phyloP scores from a whole-genome alignment of 2,329 filamentous ascomycete genomes.

The Colletotrichum orbiculare region DNA sequence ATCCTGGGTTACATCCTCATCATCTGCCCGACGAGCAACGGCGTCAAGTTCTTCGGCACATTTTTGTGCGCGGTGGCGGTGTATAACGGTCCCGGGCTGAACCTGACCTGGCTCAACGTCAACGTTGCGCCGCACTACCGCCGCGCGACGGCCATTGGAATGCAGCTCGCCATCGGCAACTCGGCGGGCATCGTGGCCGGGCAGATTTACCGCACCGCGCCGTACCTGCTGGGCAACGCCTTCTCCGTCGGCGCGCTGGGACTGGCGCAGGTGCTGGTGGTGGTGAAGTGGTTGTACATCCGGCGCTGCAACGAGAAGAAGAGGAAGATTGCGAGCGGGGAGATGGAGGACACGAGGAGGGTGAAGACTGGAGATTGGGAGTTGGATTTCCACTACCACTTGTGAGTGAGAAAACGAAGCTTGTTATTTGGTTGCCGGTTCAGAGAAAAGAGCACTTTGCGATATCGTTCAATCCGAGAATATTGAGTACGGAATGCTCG shows the following conservation, averaged over 20 bases:
- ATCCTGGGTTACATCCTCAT: slow-evolving; percentile 62
- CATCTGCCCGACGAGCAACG: slow-evolving; percentile 58
- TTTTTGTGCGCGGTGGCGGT: slow-evolving; percentile 60
- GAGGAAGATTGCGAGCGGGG: slow-evolving; percentile 48
- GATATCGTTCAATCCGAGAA: slow-evolving; percentile 45
- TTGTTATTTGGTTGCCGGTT: no score
- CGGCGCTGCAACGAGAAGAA: slow-evolving; percentile 54
- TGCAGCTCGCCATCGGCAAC: slow-evolving; percentile 50
- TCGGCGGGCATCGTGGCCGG: slow-evolving; percentile 56
- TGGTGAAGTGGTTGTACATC: slow-evolving; percentile 55
- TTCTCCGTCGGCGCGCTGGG: slow-evolving; percentile 42
- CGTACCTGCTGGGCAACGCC: slow-evolving; percentile 46
- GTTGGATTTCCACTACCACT: slow-evolving; percentile 60
- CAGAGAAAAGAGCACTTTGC: no score
- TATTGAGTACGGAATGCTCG: slow-evolving; percentile 59
- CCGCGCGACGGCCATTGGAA: slow-evolving; percentile 57
- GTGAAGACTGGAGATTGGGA: slow-evolving; percentile 59
- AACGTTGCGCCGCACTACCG: slow-evolving; percentile 58
- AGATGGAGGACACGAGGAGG: slow-evolving; percentile 55
- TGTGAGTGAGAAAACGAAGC: slow-evolving; percentile 33
- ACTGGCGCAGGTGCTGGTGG: slow-evolving; percentile 50
- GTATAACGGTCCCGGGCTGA: slow-evolving; percentile 60
- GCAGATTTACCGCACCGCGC: slow-evolving; percentile 49
- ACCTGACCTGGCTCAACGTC: slow-evolving; percentile 58
- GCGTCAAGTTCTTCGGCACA: slow-evolving; percentile 61